These are phyloP conservation scores for Fistulifera solaris DNA, from an alignment of 108 stramenopile genomes.

Conservation along the genomic window DNA sequence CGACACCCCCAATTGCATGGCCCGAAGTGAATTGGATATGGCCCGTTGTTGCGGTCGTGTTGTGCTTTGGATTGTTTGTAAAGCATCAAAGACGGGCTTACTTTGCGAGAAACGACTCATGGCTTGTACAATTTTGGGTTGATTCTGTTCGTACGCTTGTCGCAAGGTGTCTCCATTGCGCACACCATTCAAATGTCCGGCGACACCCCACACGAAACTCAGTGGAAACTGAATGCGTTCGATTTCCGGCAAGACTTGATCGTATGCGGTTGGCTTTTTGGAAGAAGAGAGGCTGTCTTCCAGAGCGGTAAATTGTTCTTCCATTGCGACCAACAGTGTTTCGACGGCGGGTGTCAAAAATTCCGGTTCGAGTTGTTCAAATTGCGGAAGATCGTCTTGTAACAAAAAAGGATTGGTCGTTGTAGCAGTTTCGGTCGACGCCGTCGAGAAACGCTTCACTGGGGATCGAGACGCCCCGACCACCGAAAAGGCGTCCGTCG, in stretches of 20 bases:
- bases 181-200: conserved; percentile 93
- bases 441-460: too few relatives aligned
- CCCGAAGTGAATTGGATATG: conserved; percentile 58
- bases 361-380: conserved; percentile 64
- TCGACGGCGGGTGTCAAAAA: conserved; percentile 82
- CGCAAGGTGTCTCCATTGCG: conserved; percentile 93
- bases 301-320: conserved; percentile 55
- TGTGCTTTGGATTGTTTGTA: conserved; percentile 53
- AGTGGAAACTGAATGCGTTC: conserved; percentile 67
- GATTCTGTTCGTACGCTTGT: conserved; percentile 84
- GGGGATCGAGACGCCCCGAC: too few relatives aligned
- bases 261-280: conserved; percentile 24
- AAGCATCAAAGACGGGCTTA: conserved; percentile 84
- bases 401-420: conserved; percentile 23
- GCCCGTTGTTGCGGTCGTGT: conserved; percentile 68
- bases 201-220: conserved; percentile 93
- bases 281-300: conserved; percentile 31
- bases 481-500: too few relatives aligned
- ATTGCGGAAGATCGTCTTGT: conserved; percentile 76
- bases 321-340: conserved; percentile 47
- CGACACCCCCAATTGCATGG: conserved; percentile 92
- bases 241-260: conserved; percentile 67
- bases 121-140: conserved; percentile 86
- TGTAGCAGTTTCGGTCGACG: too few relatives aligned
- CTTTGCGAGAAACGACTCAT: conserved; percentile 83